phyloP scores from a whole-genome alignment of 441 rosid species.

The Arabidopsis hybrid region DNA sequence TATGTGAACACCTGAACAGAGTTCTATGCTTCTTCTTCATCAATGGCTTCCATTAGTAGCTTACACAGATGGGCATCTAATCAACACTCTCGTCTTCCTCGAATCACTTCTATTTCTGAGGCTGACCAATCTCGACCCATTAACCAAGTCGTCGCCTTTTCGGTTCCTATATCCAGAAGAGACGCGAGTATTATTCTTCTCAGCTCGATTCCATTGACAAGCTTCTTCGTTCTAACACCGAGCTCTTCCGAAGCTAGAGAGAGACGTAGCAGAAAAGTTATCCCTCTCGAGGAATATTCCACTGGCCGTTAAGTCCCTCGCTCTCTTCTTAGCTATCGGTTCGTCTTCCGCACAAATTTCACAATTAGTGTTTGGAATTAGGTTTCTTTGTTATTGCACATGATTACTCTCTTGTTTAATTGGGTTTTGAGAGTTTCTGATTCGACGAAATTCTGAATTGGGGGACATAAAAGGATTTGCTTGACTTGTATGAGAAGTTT shows the following conservation, averaged over 20 bases:
- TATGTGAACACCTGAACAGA: conserved; percentile 7
- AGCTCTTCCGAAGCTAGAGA: conserved; percentile 70
- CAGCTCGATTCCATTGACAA: conserved; percentile 56
- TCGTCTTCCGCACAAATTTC: conserved; percentile 39
- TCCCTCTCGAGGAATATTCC: conserved; percentile 76
- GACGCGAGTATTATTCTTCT: conserved; percentile 47
- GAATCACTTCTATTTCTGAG: conserved; percentile 24
- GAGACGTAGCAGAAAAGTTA: conserved; percentile 73
- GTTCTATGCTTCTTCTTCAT: conserved; percentile 26
- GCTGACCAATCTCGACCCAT: conserved; percentile 36
- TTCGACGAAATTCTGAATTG: neutral
- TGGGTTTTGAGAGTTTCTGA: neutral
- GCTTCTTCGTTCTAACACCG: conserved; percentile 52
- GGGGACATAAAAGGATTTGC: neutral
- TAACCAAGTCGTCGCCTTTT: conserved; percentile 38
- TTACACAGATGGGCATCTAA: conserved; percentile 42
- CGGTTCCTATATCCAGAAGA: conserved; percentile 68
- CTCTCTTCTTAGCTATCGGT: conserved; percentile 38
- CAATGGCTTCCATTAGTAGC: conserved; percentile 57
- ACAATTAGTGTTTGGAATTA: neutral
- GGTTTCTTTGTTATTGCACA: conserved; percentile 4
- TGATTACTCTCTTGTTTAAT: neutral
- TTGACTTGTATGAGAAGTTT: conserved; percentile 19
- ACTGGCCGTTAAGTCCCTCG: conserved; percentile 55
- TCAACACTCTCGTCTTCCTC: conserved; percentile 36